Conservation (phyloP, 805 yeast genomes). For the Grigorovia jiainica region DNA sequence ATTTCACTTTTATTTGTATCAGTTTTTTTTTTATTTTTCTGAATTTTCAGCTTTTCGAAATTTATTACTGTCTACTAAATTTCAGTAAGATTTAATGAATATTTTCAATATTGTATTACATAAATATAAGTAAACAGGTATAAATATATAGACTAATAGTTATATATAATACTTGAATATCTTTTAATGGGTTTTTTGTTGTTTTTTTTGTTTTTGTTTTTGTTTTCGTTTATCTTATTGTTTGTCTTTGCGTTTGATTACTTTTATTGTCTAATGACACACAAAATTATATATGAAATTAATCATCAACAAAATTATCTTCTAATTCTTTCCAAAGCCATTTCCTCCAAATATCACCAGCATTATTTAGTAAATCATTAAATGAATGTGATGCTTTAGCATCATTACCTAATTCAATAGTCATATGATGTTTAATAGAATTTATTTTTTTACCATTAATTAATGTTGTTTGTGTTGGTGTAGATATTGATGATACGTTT, state of each 20-base stretch:
- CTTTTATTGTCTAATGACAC: neutral
- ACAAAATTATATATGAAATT: neutral
- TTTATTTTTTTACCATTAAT: conserved; percentile 2
- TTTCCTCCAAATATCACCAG: conserved; percentile 83
- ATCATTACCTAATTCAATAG: conserved; percentile 29
- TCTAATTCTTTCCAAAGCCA: conserved; percentile 60
- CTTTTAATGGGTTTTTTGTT: neutral
- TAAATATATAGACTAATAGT: neutral
- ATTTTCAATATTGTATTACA: neutral
- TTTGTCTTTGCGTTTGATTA: neutral
- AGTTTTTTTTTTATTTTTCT: no score
- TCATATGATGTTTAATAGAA: conserved; percentile 13
- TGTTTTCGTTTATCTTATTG: neutral
- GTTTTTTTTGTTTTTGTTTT: neutral
- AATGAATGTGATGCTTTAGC: conserved; percentile 49
- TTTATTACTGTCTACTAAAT: no score
- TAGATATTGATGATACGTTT: conserved; percentile 4
- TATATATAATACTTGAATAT: neutral
- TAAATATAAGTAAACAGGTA: neutral
- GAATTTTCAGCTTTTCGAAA: no score
- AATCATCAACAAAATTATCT: conserved; percentile 28
- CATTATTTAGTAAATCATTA: conserved; percentile 63
- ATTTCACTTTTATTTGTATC: no score
- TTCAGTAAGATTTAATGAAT: neutral
- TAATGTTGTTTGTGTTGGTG: neutral